Evolutionary conservation across 495 filamentous ascomycete genomes (phyloP).

Genomic region (Neurospora sp.): DNA sequence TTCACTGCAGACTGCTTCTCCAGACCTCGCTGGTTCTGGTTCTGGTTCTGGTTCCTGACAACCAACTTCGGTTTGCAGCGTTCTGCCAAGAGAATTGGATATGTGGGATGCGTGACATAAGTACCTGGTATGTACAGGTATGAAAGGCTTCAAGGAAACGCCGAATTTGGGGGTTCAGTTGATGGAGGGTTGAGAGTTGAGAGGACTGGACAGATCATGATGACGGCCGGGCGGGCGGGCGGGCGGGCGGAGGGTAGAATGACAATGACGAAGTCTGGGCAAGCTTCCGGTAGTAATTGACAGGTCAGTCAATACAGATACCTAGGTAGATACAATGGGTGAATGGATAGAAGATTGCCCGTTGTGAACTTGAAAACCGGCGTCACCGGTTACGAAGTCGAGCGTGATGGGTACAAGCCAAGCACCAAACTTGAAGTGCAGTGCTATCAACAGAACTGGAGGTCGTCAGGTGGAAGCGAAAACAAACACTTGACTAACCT

Average conservation of each 20-base stretch:
- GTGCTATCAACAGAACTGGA: not conserved
- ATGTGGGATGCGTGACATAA: not conserved
- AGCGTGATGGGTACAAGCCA: not conserved
- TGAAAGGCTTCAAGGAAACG: not conserved
- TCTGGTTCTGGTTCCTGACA: not conserved
- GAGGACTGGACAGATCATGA: not conserved
- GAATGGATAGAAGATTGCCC: not conserved
- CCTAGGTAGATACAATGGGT: not conserved
- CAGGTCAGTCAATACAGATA: not conserved
- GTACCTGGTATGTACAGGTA: not conserved
- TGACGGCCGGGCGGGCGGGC: not conserved
- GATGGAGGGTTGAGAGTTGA: not conserved
- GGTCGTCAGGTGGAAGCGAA: not conserved
- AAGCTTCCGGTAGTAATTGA: not conserved
- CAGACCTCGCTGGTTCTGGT: not conserved
- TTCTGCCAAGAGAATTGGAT: not conserved
- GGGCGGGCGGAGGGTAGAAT: not conserved
- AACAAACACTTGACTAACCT: not conserved
- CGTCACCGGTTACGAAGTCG: not conserved
- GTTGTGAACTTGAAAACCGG: not conserved
- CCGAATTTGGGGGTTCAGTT: not conserved
- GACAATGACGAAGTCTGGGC: not conserved
- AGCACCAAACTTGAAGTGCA: too few species aligned
- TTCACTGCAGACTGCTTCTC: not conserved
- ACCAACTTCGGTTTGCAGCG: not conserved